phyloP scores from a whole-genome alignment of 805 yeast species.

The Barnettozyma californica region DNA sequence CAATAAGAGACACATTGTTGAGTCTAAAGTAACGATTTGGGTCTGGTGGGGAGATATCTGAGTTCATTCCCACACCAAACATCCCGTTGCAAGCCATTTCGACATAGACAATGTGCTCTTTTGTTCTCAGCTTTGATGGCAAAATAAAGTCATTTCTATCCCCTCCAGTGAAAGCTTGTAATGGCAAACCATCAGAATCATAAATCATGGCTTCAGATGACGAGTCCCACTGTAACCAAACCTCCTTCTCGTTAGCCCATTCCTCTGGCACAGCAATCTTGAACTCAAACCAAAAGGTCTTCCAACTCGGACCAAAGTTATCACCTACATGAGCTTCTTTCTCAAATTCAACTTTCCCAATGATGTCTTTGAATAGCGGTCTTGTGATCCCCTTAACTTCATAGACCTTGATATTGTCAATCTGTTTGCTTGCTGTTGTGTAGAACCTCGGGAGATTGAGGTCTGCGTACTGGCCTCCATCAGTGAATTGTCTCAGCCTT shows the following conservation, averaged over 20 bases:
- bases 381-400: conserved; percentile 61
- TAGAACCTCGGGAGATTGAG: conserved; percentile 81
- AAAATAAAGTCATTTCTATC: conserved; percentile 71
- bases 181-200: conserved; percentile 56
- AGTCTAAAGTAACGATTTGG: conserved; percentile 68
- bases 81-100: conserved; percentile 94
- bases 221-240: conserved; percentile 79
- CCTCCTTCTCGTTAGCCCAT: conserved; percentile 38
- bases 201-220: conserved; percentile 83
- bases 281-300: conserved; percentile 89
- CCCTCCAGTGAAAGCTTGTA: conserved; percentile 82
- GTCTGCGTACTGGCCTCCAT: conserved; percentile 74
- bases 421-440: conserved; percentile 46
- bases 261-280: conserved; percentile 55
- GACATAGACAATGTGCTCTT: conserved; percentile 62
- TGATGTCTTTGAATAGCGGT: conserved; percentile 37
- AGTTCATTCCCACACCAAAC: conserved; percentile 71
- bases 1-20: conserved; percentile 66
- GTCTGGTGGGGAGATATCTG: conserved; percentile 62
- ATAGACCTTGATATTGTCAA: conserved; percentile 42
- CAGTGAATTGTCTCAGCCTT: conserved; percentile 71
- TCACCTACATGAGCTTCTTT: conserved; percentile 62
- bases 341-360: conserved; percentile 32
- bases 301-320: conserved; percentile 92
- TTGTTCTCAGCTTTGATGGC: conserved; percentile 47